Base-by-base conservation (phyloP, 768 basidiomycete genomes). In the Galerina marginata region DNA sequence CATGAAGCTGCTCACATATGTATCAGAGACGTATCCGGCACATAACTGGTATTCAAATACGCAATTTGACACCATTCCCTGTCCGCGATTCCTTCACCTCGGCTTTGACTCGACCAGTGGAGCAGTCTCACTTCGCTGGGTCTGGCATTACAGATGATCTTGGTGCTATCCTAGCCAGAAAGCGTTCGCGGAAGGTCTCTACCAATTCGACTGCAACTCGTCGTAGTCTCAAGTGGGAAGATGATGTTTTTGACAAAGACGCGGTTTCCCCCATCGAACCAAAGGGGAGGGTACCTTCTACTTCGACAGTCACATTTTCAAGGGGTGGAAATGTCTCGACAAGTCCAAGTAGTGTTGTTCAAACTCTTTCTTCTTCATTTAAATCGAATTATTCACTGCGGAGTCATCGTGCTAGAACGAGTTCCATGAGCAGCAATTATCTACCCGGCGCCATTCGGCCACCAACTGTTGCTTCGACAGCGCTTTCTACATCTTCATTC, bases 61-160 rank as follows among this genome's bases (percentile, higher is more conserved):
- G 87, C 62, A 94, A 94, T 70, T 77, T 94, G 39, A 90, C 92
- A n/a, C 91, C 90, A 1, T 93, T 92, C 71, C 92, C 92, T 37
- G 85, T 85, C 54, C 86, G 92, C 38, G 92, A 94, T 72, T 82
- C 87, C 6, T 81, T 92, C 62, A 86, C 92, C 16, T 89, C 90
- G 23, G 90, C 91, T 16, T 79, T 93, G 54, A 78, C 81, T 15
- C 86, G 89, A 67, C 89, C 91, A 10, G 79, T 84, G 9, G 83
- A 86, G 67, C 82, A 83, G 56, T 76, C 86, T 3, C 87, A 89
- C 62, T 86, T 87, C 64, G 83, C 80, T 2, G 69, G 81, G 7
- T 75, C 82, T 66, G 85, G 87, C 12, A 54, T 29, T 80, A 82
- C 88, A 3, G 91, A 93, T 69, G 92, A 93, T 72, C 76, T 91